phyloP scores from a whole-genome alignment of 768 basidiomycete genomes.

The Coprinopsis marcescibilis region DNA sequence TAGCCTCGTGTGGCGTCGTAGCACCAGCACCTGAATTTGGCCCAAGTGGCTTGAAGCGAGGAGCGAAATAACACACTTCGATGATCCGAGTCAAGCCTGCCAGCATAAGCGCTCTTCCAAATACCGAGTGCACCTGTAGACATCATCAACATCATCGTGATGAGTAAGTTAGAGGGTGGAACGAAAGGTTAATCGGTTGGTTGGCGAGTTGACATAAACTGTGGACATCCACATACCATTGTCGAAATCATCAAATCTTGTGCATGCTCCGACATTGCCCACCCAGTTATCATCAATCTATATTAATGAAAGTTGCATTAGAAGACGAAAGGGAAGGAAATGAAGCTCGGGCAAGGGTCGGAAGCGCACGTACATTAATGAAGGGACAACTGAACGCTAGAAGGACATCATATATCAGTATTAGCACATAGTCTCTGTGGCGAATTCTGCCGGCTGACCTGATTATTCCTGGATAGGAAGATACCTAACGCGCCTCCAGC shows the following conservation, averaged over 20 bases:
- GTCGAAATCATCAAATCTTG: constrained; percentile 84
- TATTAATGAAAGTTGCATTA: too few species aligned
- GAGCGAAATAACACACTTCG: constrained; percentile 76
- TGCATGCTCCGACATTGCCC: constrained; percentile 88
- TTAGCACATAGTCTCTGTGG: neutral
- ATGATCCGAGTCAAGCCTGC: constrained; percentile 77
- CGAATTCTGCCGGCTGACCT: constrained; percentile 33
- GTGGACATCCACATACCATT: constrained; percentile 48
- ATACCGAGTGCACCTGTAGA: constrained; percentile 68
- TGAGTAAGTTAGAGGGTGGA: neutral
- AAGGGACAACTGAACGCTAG: constrained; percentile 76
- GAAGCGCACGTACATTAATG: constrained; percentile 53
- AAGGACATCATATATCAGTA: constrained; percentile 2
- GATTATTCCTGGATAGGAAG: constrained; percentile 71
- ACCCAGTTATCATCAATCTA: constrained; percentile 89
- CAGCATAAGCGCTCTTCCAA: constrained; percentile 81
- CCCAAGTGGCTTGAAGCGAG: constrained; percentile 16
- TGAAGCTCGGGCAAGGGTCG: neutral
- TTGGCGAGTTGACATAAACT: too few species aligned
- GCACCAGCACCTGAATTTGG: too few species aligned
- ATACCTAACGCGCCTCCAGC: constrained; percentile 87
- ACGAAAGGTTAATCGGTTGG: too few species aligned
- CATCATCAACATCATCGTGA: constrained; percentile 1
- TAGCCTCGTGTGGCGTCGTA: constrained; percentile 19
- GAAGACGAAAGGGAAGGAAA: neutral